Conservation (phyloP, 2,329 filamentous ascomycete species). For the Alternaria gansuensis region DNA sequence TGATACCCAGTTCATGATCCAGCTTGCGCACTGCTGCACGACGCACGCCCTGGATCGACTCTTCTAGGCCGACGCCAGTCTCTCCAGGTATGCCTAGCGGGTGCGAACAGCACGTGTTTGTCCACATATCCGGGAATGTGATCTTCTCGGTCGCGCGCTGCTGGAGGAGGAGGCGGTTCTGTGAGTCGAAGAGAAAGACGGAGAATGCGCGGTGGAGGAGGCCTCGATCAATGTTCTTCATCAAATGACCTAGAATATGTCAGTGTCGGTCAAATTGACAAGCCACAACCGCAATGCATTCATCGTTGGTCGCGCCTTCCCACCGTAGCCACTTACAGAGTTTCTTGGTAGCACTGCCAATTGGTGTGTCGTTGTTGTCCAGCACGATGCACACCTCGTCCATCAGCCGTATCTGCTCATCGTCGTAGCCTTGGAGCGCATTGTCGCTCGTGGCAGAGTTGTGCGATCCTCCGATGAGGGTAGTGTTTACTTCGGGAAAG, state of each 20-base stretch:
- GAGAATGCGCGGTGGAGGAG: slow-evolving; percentile 97
- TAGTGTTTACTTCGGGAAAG: slow-evolving; percentile 82
- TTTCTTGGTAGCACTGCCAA: slow-evolving; percentile 98
- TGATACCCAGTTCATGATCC: slow-evolving; percentile 93
- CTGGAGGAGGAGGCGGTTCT: slow-evolving; percentile 92
- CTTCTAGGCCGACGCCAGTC: slow-evolving; percentile 82
- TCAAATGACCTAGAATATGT: slow-evolving; percentile 78
- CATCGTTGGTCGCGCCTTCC: neutral
- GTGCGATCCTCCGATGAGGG: slow-evolving; percentile 68
- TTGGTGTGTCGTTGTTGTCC: slow-evolving; percentile 89
- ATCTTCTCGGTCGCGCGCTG: slow-evolving; percentile 97
- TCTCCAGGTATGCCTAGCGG: slow-evolving; percentile 90
- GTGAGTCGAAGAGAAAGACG: slow-evolving; percentile 94
- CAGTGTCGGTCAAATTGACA: slow-evolving; percentile 13
- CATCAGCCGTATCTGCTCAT: slow-evolving; percentile 97
- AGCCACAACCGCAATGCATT: neutral
- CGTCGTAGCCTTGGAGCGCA: slow-evolving; percentile 90
- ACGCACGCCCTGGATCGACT: slow-evolving; percentile 86
- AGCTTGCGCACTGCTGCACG: slow-evolving; percentile 92
- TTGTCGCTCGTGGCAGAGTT: slow-evolving; percentile 64
- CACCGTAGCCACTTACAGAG: slow-evolving; percentile 70
- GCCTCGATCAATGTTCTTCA: slow-evolving; percentile 97
- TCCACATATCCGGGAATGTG: slow-evolving; percentile 99
- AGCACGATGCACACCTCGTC: slow-evolving; percentile 98
- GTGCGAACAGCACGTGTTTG: slow-evolving; percentile 99